Conservation (phyloP, 2,329 filamentous ascomycete species). For the Beauveria sp. region DNA sequence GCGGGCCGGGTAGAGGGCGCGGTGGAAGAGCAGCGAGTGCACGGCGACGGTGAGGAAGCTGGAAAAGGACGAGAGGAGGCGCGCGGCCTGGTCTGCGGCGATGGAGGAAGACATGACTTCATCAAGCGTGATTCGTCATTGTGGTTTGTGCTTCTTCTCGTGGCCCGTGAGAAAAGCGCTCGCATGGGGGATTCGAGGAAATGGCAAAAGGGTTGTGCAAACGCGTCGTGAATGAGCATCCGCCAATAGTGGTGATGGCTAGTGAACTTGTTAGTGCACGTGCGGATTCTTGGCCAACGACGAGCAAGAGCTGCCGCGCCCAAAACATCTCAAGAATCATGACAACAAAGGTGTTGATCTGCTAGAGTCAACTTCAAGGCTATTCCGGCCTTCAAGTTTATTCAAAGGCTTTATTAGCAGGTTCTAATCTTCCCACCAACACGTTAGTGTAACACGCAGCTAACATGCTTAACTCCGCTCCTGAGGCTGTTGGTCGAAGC, state of each 20-base stretch:
- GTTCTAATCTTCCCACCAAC: too few species aligned
- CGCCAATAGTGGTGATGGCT: constrained; percentile 3
- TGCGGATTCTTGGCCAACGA: neutral
- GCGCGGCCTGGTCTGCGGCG: constrained; percentile 36
- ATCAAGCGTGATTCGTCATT: neutral
- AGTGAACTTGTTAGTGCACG: neutral
- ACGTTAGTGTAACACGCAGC: too few species aligned
- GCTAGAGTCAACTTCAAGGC: too few species aligned
- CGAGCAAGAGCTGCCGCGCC: neutral
- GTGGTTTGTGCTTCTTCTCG: neutral
- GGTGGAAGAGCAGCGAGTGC: constrained; percentile 81
- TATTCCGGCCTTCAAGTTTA: too few species aligned
- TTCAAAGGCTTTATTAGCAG: too few species aligned
- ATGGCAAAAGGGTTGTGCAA: neutral
- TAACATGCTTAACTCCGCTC: too few species aligned
- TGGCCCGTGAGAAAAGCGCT: too few species aligned
- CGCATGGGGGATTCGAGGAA: neutral
- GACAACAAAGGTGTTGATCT: too few species aligned
- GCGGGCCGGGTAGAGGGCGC: constrained; percentile 65
- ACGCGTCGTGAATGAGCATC: neutral
- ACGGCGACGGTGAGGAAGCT: constrained; percentile 76
- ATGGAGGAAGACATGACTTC: constrained; percentile 18
- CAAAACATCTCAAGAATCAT: neutral
- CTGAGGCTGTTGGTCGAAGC: too few species aligned
- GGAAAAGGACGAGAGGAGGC: constrained; percentile 61